These are phyloP conservation scores for Aureobasidium sp. DNA, from an alignment of 2,329 filamentous ascomycete species.

Conservation along the genomic window DNA sequence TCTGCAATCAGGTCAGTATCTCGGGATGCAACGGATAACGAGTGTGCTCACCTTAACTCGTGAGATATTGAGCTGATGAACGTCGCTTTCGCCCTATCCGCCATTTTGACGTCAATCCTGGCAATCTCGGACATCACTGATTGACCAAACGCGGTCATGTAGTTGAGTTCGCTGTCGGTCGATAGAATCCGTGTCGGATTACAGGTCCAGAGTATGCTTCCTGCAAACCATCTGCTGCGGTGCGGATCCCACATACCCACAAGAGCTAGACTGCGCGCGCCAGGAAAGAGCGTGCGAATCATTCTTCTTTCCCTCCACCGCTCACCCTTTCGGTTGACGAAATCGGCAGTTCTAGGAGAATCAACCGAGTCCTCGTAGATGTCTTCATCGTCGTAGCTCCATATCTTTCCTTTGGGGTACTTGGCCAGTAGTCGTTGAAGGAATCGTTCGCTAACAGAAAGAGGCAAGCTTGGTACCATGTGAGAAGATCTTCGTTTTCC, in stretches of 20 bases:
- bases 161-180: conserved; percentile 31
- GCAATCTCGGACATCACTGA: conserved; percentile 33
- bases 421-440: conserved; percentile 21
- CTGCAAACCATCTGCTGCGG: conserved; percentile 16
- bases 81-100: conserved; percentile 33
- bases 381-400: conserved; percentile 25
- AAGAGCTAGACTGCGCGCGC: conserved; percentile 38
- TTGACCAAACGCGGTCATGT: conserved; percentile 35
- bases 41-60: neutral
- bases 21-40: neutral
- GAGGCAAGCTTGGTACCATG: neutral
- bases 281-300: conserved; percentile 28
- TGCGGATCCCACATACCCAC: conserved; percentile 41
- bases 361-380: conserved; percentile 3
- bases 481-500: neutral
- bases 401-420: conserved; percentile 29
- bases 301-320: conserved; percentile 7
- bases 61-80: conserved; percentile 12
- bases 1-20: neutral
- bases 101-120: conserved; percentile 29
- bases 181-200: conserved; percentile 29
- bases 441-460: conserved; percentile 15
- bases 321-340: neutral
- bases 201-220: conserved; percentile 33
- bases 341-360: neutral